Conservation (phyloP, 371 early-diverging fungal genomes). For the Mortierella sp. region DNA sequence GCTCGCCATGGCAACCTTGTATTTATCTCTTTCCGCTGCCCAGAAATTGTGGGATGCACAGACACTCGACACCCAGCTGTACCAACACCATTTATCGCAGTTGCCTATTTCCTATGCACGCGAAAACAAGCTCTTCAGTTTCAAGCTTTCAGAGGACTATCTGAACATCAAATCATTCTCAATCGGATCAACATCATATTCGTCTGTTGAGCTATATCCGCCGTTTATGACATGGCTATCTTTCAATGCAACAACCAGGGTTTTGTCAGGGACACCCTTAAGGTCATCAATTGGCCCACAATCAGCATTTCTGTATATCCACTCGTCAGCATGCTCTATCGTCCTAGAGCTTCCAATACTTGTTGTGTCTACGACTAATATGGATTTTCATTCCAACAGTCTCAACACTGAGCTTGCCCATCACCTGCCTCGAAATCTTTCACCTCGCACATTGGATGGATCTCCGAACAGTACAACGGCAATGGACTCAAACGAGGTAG, state of each 20-base stretch:
- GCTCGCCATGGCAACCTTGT: not conserved
- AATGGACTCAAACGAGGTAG: not conserved
- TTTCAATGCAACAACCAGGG: constrained; percentile 13
- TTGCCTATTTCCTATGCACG: not conserved
- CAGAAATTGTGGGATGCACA: not conserved
- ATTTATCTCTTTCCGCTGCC: not conserved
- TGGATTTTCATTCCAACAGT: not conserved
- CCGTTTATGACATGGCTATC: constrained; percentile 16
- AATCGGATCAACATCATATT: not conserved
- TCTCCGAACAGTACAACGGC: not conserved
- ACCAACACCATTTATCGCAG: no score
- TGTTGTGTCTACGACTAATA: not conserved
- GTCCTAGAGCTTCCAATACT: not conserved
- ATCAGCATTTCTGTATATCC: not conserved
- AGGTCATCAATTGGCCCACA: not conserved
- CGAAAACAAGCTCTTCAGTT: not conserved
- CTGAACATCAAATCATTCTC: not conserved
- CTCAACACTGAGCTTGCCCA: not conserved
- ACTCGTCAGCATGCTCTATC: not conserved
- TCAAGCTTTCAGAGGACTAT: not conserved
- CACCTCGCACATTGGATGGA: not conserved
- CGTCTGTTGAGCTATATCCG: not conserved
- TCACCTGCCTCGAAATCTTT: not conserved
- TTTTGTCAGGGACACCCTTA: constrained; percentile 12
- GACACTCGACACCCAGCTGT: no score